Conservation (phyloP, 331 rosid genomes). For the Spiraea crenata region DNA sequence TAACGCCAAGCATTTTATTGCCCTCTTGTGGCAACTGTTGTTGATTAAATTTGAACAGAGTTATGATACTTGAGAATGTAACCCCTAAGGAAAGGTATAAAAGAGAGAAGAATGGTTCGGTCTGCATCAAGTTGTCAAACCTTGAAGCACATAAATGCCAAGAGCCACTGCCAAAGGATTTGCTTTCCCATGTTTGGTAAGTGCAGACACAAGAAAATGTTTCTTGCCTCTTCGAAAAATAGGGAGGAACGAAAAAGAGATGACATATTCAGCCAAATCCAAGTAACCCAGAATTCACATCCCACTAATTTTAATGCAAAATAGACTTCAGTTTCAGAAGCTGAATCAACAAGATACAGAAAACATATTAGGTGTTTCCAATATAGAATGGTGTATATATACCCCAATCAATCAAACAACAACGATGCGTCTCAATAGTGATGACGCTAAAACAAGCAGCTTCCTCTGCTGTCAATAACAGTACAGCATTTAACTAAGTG, state of each 20-base stretch:
- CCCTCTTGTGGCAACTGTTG: not conserved
- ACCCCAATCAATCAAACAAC: not conserved
- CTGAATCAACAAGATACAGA: not conserved
- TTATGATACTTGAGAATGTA: not conserved
- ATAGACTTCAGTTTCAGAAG: not conserved
- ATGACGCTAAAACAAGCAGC: not conserved
- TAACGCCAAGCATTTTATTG: conserved; percentile 20
- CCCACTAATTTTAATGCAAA: not conserved
- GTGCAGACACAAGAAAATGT: no score
- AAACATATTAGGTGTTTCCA: not conserved
- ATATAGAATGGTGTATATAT: not conserved
- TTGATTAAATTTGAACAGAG: not conserved
- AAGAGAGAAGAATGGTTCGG: not conserved
- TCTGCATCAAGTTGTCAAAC: not conserved
- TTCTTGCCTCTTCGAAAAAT: no score
- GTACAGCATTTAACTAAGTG: not conserved
- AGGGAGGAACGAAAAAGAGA: not conserved
- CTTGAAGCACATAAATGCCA: not conserved
- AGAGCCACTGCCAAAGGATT: no score
- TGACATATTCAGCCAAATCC: not conserved
- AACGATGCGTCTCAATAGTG: not conserved
- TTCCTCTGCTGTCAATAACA: not conserved
- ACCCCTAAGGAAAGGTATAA: not conserved
- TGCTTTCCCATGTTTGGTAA: no score
- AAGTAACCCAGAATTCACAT: not conserved